Percentiles rank a stretch among this genome's conserved stretches.
phyloP scores from a whole-genome alignment of 1,139 yeast species.

The Meyerozyma guilliermondii region DNA sequence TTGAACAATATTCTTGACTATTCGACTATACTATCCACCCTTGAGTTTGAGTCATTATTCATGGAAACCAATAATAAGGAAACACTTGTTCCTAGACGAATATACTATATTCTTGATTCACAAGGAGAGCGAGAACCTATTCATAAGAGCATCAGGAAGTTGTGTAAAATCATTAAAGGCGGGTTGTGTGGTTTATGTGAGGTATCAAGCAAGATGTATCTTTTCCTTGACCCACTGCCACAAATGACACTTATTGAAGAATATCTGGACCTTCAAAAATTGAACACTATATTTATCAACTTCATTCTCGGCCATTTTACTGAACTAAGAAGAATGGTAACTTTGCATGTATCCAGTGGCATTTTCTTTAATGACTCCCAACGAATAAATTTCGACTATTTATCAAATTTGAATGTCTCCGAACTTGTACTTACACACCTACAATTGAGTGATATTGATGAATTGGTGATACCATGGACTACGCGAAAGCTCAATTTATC shows the following conservation, averaged over 20 bases:
- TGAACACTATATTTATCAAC: constrained; percentile 5
- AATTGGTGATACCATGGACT: constrained; percentile 2
- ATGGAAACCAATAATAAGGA: background rate
- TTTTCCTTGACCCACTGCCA: constrained; percentile 1
- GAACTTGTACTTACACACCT: constrained; percentile 1
- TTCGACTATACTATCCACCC: background rate
- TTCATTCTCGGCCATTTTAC: constrained; percentile 2
- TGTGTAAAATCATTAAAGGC: constrained; percentile 3
- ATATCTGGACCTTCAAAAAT: constrained; percentile 1
- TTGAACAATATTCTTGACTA: constrained; percentile 1
- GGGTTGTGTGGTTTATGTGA: background rate
- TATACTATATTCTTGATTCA: constrained; percentile 5
- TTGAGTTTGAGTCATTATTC: background rate
- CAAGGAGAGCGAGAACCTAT: constrained; percentile 3
- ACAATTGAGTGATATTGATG: constrained; percentile 3
- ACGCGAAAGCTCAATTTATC: constrained; percentile 4
- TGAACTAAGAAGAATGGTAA: background rate
- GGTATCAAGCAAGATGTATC: constrained; percentile 3
- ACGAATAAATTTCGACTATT: background rate
- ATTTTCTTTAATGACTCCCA: background rate
- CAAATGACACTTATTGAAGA: constrained; percentile 3
- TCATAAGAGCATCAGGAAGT: constrained; percentile 5
- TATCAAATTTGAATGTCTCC: background rate
- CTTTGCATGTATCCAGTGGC: constrained; percentile 1
- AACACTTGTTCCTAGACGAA: background rate